Evolutionary conservation across 331 rosid genomes (phyloP).

Genomic region (Saraca asoca): DNA sequence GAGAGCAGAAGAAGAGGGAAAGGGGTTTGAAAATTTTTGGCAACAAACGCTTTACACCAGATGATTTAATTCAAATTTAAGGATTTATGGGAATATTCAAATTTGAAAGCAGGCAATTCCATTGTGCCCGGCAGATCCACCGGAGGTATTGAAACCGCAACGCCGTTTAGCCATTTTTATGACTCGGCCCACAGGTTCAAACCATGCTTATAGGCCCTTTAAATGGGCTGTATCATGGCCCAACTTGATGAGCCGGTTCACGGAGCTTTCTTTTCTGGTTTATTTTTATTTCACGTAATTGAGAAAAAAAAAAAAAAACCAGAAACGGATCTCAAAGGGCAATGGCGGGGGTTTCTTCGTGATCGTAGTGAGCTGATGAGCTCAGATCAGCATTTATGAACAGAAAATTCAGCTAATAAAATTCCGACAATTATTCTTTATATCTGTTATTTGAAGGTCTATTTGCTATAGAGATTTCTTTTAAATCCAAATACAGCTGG

Average conservation of each 20-base stretch:
- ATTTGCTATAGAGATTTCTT: background rate
- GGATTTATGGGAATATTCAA: background rate
- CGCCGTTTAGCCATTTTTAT: too few species aligned
- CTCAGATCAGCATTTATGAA: conserved; percentile 13
- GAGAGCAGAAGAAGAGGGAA: conserved; percentile 16
- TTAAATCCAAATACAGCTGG: conserved; percentile 7
- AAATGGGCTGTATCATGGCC: too few species aligned
- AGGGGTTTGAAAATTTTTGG: conserved; percentile 1
- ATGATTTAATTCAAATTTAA: too few species aligned
- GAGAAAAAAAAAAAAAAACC: background rate
- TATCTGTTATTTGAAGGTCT: conserved; percentile 1
- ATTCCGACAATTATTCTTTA: background rate
- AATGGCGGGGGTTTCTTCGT: conserved; percentile 15
- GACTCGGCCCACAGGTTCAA: too few species aligned
- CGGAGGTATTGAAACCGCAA: too few species aligned
- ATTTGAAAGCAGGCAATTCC: conserved; percentile 3
- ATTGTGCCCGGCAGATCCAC: too few species aligned
- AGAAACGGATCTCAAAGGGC: conserved; percentile 45
- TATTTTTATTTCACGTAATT: too few species aligned
- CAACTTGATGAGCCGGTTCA: too few species aligned
- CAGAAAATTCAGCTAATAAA: conserved; percentile 19
- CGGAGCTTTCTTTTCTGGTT: too few species aligned
- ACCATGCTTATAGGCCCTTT: too few species aligned
- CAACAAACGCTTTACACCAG: too few species aligned
- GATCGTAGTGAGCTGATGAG: conserved; percentile 38